Evolutionary conservation across 2,329 filamentous ascomycete species (phyloP).

Genomic region (Ceratocystis papillata): DNA sequence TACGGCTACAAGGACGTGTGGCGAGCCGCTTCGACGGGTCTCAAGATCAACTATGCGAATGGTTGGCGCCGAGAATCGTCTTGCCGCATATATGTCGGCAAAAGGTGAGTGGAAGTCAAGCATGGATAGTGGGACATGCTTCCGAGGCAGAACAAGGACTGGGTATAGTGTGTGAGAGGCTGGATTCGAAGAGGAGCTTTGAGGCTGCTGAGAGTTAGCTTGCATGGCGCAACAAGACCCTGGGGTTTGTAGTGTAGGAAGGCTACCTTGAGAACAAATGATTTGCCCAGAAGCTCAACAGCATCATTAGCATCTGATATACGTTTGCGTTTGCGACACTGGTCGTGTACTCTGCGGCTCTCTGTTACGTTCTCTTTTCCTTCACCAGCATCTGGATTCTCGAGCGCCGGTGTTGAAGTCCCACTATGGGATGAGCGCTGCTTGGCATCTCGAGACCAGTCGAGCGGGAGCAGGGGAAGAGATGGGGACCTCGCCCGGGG

Average conservation of each 20-base stretch:
- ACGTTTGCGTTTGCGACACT: slow-evolving; percentile 21
- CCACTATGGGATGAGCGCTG: slow-evolving; percentile 12
- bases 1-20: slow-evolving; percentile 44
- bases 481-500: slow-evolving; percentile 19
- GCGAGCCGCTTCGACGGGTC: slow-evolving; percentile 44
- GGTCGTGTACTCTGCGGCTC: background rate
- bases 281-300: slow-evolving; percentile 18
- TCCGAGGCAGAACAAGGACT: slow-evolving; percentile 51
- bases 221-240: background rate
- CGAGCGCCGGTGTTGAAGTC: slow-evolving; percentile 14
- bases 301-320: slow-evolving; percentile 20
- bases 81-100: slow-evolving; percentile 39
- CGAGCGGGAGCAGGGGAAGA: slow-evolving; percentile 17
- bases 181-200: slow-evolving; percentile 43
- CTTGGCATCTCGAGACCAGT: slow-evolving; percentile 4
- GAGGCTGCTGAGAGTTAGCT: slow-evolving; percentile 35
- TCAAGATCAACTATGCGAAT: slow-evolving; percentile 55
- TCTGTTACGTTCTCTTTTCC: slow-evolving; percentile 15
- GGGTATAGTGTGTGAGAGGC: slow-evolving; percentile 49
- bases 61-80: slow-evolving; percentile 49
- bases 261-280: slow-evolving; percentile 18
- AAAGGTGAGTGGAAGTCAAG: slow-evolving; percentile 47
- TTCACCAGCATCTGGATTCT: slow-evolving; percentile 10
- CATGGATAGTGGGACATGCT: slow-evolving; percentile 48
- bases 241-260: background rate